Percentiles rank a stretch among this genome's conserved stretches.
phyloP scores from a whole-genome alignment of 805 yeast genomes.

The Hanseniaspora mollemarum region DNA sequence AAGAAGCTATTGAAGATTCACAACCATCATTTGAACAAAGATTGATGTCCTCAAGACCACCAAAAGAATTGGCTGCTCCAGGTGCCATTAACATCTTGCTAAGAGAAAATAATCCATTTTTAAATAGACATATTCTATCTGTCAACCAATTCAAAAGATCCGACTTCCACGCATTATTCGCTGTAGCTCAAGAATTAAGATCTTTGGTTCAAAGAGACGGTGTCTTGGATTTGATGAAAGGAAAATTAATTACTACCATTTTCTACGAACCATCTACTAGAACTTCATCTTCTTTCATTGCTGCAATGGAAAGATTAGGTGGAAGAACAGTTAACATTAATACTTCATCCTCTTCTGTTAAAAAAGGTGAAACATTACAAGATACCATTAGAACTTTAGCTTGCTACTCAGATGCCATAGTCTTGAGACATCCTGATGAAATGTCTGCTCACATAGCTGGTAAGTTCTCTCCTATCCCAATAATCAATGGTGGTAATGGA shows the following conservation, averaged over 20 bases:
- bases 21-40: slow-evolving; percentile 34
- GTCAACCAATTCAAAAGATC: slow-evolving; percentile 79
- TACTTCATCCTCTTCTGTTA: slow-evolving; percentile 81
- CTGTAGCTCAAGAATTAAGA: slow-evolving; percentile 97
- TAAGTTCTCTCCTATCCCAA: slow-evolving; percentile 92
- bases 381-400: slow-evolving; percentile 93
- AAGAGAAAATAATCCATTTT: slow-evolving; percentile 77
- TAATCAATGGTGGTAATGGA: slow-evolving; percentile 96
- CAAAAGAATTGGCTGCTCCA: slow-evolving; percentile 61
- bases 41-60: slow-evolving; percentile 61
- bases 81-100: slow-evolving; percentile 69
- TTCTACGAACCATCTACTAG: slow-evolving; percentile 98
- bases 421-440: slow-evolving; percentile 89
- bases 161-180: slow-evolving; percentile 82
- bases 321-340: slow-evolving; percentile 88
- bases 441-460: slow-evolving; percentile 90
- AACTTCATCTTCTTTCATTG: slow-evolving; percentile 92
- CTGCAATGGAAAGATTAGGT: slow-evolving; percentile 99
- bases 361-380: slow-evolving; percentile 96
- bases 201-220: slow-evolving; percentile 94
- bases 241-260: slow-evolving; percentile 84
- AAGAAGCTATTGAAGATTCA: slow-evolving; percentile 31
- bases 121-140: slow-evolving; percentile 75
- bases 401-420: slow-evolving; percentile 93
- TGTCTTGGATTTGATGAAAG: slow-evolving; percentile 77